Conservation (phyloP, 2,329 filamentous ascomycete genomes). For the Calonectria montana region DNA sequence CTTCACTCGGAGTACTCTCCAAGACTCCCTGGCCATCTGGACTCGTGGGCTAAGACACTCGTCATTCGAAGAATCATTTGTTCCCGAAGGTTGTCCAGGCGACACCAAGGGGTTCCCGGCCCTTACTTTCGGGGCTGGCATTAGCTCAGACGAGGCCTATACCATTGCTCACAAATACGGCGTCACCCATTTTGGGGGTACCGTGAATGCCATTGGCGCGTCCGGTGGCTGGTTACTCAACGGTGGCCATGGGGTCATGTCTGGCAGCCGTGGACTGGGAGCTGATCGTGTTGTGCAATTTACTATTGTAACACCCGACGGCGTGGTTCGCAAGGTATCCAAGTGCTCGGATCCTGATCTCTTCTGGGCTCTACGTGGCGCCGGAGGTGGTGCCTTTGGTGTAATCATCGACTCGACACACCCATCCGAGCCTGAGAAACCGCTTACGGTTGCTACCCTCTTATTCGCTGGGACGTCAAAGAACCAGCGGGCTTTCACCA, state of each 20-base stretch:
- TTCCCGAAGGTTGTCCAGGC: not conserved
- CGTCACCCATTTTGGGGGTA: not conserved
- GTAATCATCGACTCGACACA: not conserved
- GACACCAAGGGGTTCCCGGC: not conserved
- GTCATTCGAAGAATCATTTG: not conserved
- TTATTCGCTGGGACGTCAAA: not conserved
- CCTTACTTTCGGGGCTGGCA: not conserved
- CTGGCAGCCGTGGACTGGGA: not conserved
- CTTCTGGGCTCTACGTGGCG: not conserved
- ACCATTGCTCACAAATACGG: not conserved
- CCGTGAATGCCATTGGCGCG: not conserved
- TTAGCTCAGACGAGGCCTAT: not conserved
- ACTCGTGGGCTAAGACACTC: not conserved
- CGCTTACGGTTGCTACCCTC: not conserved
- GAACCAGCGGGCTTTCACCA: not conserved
- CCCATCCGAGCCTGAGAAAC: not conserved
- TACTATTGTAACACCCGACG: not conserved
- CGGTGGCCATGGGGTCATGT: not conserved
- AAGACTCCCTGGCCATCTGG: not conserved
- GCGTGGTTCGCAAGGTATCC: not conserved
- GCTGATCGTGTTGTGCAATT: not conserved
- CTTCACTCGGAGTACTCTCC: not conserved
- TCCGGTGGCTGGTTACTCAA: not conserved
- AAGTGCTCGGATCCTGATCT: not conserved
- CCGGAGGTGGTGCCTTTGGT: not conserved